These are phyloP conservation scores for Sphaerostilbella broomeana DNA, from an alignment of 2,329 filamentous ascomycete species.

Conservation along the genomic window DNA sequence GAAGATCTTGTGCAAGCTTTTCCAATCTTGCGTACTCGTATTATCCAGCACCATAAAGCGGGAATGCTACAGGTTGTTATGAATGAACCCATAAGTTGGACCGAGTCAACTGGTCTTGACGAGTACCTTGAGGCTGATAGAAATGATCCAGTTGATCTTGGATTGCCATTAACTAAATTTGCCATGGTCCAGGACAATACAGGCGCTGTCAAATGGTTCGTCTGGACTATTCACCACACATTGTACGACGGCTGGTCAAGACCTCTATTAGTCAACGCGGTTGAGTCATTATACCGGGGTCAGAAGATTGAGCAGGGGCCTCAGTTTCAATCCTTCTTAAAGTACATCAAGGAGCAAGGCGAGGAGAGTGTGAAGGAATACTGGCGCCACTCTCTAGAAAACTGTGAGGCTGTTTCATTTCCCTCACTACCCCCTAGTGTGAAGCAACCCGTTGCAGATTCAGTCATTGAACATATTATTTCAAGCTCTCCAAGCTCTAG, in stretches of 20 bases:
- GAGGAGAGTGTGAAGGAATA: not conserved
- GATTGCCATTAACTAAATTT: not conserved
- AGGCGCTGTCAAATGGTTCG: not conserved
- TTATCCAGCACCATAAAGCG: conserved; percentile 34
- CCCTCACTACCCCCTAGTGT: not conserved
- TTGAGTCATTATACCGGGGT: not conserved
- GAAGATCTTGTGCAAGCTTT: not conserved
- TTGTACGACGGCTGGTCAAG: not conserved
- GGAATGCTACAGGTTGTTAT: conserved; percentile 40
- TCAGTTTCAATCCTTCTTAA: not conserved
- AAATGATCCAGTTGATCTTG: not conserved
- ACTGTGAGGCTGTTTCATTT: not conserved
- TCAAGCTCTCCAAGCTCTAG: not conserved
- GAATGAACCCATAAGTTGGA: conserved; percentile 23
- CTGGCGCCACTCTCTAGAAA: not conserved
- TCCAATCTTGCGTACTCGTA: conserved; percentile 38
- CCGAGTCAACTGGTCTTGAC: conserved; percentile 7
- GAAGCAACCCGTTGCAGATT: not conserved
- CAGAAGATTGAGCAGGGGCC: not conserved
- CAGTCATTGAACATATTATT: not conserved
- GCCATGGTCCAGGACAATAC: not conserved
- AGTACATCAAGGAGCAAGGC: conserved; percentile 1
- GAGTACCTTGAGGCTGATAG: not conserved
- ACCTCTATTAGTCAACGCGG: not conserved
- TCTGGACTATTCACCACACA: conserved; percentile 1